A percentile compares a stretch with the other conserved stretches of the same genome.
phyloP scores from a whole-genome alignment of 2,329 filamentous ascomycete species.

The Curvularia verruculosa region DNA sequence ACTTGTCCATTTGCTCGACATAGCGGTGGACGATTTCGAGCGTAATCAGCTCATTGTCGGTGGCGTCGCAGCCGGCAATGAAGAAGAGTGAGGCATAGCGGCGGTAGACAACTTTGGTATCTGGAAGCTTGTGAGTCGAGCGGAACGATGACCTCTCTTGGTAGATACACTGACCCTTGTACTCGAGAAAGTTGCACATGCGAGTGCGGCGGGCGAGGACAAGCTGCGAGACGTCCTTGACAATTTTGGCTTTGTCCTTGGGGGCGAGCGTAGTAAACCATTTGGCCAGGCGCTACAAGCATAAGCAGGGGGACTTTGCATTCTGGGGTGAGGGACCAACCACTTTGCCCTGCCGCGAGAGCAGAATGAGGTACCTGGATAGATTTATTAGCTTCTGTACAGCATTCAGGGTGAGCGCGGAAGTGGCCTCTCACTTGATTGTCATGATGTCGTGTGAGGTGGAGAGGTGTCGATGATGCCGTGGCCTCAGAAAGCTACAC shows the following conservation, averaged over 20 bases:
- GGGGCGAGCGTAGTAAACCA: slow-evolving; percentile 99
- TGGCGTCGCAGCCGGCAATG: slow-evolving; percentile 95
- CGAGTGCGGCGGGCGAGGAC: slow-evolving; percentile 93
- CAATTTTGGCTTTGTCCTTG: slow-evolving; percentile 99
- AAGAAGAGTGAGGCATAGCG: slow-evolving; percentile 99
- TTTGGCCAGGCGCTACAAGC: slow-evolving; percentile 86
- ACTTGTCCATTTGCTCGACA: slow-evolving; percentile 99
- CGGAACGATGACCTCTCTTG: slow-evolving; percentile 19
- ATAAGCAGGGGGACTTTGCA: slow-evolving; percentile 38
- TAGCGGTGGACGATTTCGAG: slow-evolving; percentile 99
- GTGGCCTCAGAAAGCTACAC: slow-evolving; percentile 11
- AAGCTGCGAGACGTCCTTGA: slow-evolving; percentile 98
- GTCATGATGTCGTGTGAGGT: slow-evolving; percentile 52
- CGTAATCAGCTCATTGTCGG: slow-evolving; percentile 97
- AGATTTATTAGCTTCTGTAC: slow-evolving; percentile 11
- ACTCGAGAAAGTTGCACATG: slow-evolving; percentile 99
- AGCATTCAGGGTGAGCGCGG: background rate
- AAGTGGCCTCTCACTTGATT: slow-evolving; percentile 57
- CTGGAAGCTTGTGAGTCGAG: slow-evolving; percentile 57
- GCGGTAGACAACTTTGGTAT: slow-evolving; percentile 98
- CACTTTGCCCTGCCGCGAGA: slow-evolving; percentile 98
- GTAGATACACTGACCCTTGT: slow-evolving; percentile 74
- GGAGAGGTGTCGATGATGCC: slow-evolving; percentile 12
- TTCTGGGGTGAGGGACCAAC: slow-evolving; percentile 63
- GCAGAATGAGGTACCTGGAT: slow-evolving; percentile 89